Evolutionary conservation across 169 alveolate genomes (phyloP).

Genomic region (Plasmodium yoelii): DNA sequence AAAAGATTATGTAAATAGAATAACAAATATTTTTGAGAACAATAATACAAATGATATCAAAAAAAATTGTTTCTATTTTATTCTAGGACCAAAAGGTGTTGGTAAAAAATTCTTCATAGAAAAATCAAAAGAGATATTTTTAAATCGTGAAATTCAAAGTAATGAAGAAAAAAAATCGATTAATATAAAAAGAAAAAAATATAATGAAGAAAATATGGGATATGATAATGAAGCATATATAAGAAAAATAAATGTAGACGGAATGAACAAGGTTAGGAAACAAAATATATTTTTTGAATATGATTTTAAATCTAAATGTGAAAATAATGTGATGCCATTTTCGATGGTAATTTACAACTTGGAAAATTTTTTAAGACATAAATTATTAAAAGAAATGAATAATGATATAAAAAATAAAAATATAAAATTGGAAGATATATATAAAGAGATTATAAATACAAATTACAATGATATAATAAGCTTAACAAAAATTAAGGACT

Average conservation of each 20-base stretch:
- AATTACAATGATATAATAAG: neutral
- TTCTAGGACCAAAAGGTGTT: conserved; percentile 54
- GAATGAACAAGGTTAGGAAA: neutral
- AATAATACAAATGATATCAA: neutral
- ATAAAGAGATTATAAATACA: conserved; percentile 6
- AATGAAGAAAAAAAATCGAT: neutral
- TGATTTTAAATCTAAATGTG: conserved; percentile 7
- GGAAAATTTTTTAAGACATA: conserved; percentile 19
- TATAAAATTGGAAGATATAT: conserved; percentile 16
- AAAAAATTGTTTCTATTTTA: conserved; percentile 27
- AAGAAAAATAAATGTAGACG: neutral
- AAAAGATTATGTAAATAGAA: conserved; percentile 33
- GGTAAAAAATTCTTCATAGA: conserved; percentile 55
- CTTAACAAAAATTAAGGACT: neutral
- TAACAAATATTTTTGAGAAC: conserved; percentile 29
- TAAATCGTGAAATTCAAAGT: neutral
- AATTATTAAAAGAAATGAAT: conserved; percentile 33
- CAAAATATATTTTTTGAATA: conserved; percentile 40
- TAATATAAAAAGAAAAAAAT: neutral
- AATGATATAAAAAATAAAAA: conserved; percentile 14
- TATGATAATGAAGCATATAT: neutral
- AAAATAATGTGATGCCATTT: conserved; percentile 14
- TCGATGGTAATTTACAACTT: conserved; percentile 5
- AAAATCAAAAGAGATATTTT: conserved; percentile 30
- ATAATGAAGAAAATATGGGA: neutral